Conservation (phyloP, 2,329 filamentous ascomycete species). For the Nemania sp. region DNA sequence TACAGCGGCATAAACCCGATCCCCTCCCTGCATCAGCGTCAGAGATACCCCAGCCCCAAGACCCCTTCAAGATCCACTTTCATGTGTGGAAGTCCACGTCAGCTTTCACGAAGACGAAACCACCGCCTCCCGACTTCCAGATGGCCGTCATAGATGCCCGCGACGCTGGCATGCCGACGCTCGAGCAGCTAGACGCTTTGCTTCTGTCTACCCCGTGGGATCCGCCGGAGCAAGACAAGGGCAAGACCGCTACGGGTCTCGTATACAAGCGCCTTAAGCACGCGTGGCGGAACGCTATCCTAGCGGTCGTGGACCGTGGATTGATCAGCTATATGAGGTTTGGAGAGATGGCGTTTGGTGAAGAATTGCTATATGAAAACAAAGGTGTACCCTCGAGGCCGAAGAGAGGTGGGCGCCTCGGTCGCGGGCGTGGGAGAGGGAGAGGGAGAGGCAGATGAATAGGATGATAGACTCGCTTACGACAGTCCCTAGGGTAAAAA, state of each 20-base stretch:
- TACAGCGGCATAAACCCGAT: slow-evolving; percentile 68
- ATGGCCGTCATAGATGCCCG: slow-evolving; percentile 81
- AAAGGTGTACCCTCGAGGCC: slow-evolving; percentile 44
- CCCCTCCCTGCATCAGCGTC: slow-evolving; percentile 36
- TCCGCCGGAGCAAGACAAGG: slow-evolving; percentile 55
- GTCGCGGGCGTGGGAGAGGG: slow-evolving; percentile 28
- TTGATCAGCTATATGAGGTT: slow-evolving; percentile 86
- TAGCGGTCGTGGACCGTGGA: slow-evolving; percentile 89
- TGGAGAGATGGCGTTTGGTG: slow-evolving; percentile 76
- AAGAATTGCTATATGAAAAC: slow-evolving; percentile 71
- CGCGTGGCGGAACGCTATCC: slow-evolving; percentile 78
- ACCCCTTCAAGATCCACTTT: slow-evolving; percentile 74
- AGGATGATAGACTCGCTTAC: too few species aligned
- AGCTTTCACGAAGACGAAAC: slow-evolving; percentile 77
- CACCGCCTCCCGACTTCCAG: slow-evolving; percentile 79
- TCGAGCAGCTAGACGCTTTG: slow-evolving; percentile 71
- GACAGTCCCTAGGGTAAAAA: too few species aligned
- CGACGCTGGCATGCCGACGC: slow-evolving; percentile 69
- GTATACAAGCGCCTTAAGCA: slow-evolving; percentile 81
- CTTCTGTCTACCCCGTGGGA: slow-evolving; percentile 74
- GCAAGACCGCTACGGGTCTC: slow-evolving; percentile 44
- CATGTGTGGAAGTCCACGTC: slow-evolving; percentile 77
- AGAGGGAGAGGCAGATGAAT: slow-evolving; percentile 22
- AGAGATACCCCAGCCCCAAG: slow-evolving; percentile 33
- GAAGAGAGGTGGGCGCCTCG: slow-evolving; percentile 30